Base-by-base conservation (phyloP, 768 basidiomycete species). In the Kwoniella bestiolae region DNA sequence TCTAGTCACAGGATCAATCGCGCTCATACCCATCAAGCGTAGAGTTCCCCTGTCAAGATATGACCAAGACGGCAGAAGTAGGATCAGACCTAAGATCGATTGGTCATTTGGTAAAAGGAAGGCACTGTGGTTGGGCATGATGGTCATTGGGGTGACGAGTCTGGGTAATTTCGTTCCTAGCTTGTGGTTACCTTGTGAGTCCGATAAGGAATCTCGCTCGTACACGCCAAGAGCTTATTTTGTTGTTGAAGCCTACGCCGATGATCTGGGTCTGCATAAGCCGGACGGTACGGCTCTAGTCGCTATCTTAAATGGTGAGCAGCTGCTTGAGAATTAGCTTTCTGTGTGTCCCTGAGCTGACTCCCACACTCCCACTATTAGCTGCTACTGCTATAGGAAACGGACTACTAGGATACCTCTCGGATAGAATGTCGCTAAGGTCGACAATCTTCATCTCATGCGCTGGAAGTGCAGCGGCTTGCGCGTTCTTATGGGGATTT, bases 401-500 rank as follows among this genome's bases (percentile, higher is more conserved):
- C 23, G 56, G 72, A 23, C 31, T 78, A 12, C 26, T 75, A 1
- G 79, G 79, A 23, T 75, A 63, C 41, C 59, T 80, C 3, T 68
- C 73, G 5, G 79, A 80, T 57, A 69, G 65, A 18, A 35, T 71
- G 41, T 69, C 75, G 3, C 57, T 77, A 29, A 58, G 60, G 3
- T 7, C 59, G 28, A 70, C 73, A 50, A 74, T 80, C 59, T 21
- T 71, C 11, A 50, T 75, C 25, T 73, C 73, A 12, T 75, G 72
- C 63, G 45, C 69, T 3, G 76, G 71, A 1, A 56, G 67, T 11
- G 68, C 79, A 12, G 28, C 69, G 1, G 44, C 76, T 1, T 80
- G 73, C 49, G 63, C 76, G n/a, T 67, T 80, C 62, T 60, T 78
- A 23, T 80, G 79, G 79, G 79, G 79, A 9, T 78, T 80, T 51